Base-by-base conservation (phyloP, 1,139 yeast species). In the Protomyces pachydermus region DNA sequence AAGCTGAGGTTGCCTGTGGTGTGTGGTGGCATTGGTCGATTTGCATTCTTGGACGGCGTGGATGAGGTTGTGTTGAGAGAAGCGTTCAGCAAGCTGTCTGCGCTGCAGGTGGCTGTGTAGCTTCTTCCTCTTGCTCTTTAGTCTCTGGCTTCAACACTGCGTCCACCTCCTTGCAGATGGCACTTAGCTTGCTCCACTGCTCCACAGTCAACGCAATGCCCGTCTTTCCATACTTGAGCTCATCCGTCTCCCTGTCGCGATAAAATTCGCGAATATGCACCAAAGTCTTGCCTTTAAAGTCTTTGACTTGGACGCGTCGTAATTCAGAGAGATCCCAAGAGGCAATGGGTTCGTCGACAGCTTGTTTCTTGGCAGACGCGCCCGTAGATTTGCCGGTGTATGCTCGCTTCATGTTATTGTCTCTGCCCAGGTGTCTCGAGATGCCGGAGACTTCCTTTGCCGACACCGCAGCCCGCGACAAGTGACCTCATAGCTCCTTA, bases 141-240 rank as follows among this genome's bases (percentile, higher is more conserved):
- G 9, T 3, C 25, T 9, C 16, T n/a, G 48, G 18, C 25, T 42
- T 38, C n/a, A 10, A 38, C 14, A 38, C 42, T 9, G 48, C 48
- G 16, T 42, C 48, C 25, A 38, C 42, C 42, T 38, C 42, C 3
- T 38, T 38, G n/a, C 16, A 4, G 14, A 38, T 38, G 8, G n/a
- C 16, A 16, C 42, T 38, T 18, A 38, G 10, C n/a, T 38, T 38
- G 42, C 8, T 60, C 73, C 65, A 69, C 70, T 48, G 78, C 74
- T 66, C 60, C 57, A 68, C 68, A 64, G 65, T 58, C 16, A 60
- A 12, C 1, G 25, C n/a, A 25, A 55, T n/a, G n/a, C 55, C 61
- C n/a, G 37, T 54, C 28, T 54, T 50, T 3, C 51, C 64, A 10
- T 54, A 54, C 14, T 28, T 37, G 54, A n/a, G 12, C 45, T 39